Percentiles rank a stretch among this genome's conserved stretches.
Conservation (phyloP, 345 rosid genomes). For the Abelmoschus esculentus region DNA sequence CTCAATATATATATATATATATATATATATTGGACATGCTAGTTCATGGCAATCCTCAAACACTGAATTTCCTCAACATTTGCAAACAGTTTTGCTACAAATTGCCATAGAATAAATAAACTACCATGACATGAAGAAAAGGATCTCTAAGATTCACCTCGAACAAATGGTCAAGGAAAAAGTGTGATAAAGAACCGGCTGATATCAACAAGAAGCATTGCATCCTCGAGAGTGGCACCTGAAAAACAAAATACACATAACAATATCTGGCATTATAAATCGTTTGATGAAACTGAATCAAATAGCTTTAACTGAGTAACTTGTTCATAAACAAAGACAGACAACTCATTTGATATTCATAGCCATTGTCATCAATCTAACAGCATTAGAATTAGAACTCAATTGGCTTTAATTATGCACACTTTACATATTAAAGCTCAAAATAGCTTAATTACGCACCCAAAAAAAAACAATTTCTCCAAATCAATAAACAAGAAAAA, state of each 20-base stretch:
- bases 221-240: conserved; percentile 50
- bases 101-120: not conserved
- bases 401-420: too few relatives aligned
- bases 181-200: conserved; percentile 63
- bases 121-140: not conserved
- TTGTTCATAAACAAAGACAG: not conserved
- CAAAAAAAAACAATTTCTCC: not conserved
- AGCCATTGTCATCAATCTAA: not conserved
- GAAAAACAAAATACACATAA: conserved; percentile 8
- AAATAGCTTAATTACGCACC: not conserved
- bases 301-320: not conserved
- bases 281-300: not conserved
- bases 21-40: too few relatives aligned
- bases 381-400: not conserved
- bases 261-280: not conserved
- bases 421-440: not conserved
- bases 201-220: conserved; percentile 45
- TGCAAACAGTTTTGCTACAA: not conserved
- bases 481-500: not conserved
- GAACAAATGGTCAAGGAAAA: conserved; percentile 62
- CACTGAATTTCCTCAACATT: not conserved
- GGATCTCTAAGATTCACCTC: conserved; percentile 34
- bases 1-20: not conserved
- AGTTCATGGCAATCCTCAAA: not conserved
- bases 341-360: not conserved